A percentile compares a stretch with the other conserved stretches of the same genome.
phyloP scores from a whole-genome alignment of 2,329 filamentous ascomycete genomes.

The Verticillium albo-atrum region DNA sequence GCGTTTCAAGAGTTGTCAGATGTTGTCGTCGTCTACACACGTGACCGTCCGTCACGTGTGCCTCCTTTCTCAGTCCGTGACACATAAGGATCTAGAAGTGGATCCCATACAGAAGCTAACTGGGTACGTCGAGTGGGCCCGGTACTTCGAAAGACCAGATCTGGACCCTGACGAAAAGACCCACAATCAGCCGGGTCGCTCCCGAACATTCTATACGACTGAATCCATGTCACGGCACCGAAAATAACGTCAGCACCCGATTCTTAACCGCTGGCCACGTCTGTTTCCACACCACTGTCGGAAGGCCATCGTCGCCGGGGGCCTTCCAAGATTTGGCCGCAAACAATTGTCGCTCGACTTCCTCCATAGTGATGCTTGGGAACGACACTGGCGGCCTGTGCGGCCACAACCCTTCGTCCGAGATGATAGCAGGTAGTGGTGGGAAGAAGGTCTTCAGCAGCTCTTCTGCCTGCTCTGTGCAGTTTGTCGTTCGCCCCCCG shows the following conservation, averaged over 20 bases:
- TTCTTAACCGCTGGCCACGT: slow-evolving; percentile 8
- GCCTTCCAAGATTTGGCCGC: slow-evolving; percentile 14
- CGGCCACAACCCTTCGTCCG: slow-evolving; percentile 13
- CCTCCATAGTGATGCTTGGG: slow-evolving; percentile 13
- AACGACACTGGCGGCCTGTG: slow-evolving; percentile 2
- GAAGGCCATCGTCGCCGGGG: slow-evolving; percentile 11
- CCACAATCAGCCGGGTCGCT: too few species aligned
- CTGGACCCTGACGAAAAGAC: too few species aligned
- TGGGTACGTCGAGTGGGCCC: too few species aligned
- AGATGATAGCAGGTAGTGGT: slow-evolving; percentile 10
- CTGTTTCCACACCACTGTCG: slow-evolving; percentile 11
- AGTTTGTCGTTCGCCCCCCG: slow-evolving; percentile 6
- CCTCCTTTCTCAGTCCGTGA: too few species aligned
- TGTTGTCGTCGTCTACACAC: too few species aligned
- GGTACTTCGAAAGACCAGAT: too few species aligned
- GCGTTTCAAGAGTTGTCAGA: too few species aligned
- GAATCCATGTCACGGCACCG: too few species aligned
- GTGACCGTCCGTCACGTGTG: too few species aligned
- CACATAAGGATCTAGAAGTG: too few species aligned
- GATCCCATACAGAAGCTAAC: too few species aligned
- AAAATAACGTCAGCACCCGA: slow-evolving; percentile 11
- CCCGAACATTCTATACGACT: too few species aligned
- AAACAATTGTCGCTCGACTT: slow-evolving; percentile 14
- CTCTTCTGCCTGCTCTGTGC: slow-evolving; percentile 13
- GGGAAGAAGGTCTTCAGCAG: slow-evolving; percentile 16